Conservation (phyloP, 2,329 filamentous ascomycete genomes). For the Penicillium corylophilum region DNA sequence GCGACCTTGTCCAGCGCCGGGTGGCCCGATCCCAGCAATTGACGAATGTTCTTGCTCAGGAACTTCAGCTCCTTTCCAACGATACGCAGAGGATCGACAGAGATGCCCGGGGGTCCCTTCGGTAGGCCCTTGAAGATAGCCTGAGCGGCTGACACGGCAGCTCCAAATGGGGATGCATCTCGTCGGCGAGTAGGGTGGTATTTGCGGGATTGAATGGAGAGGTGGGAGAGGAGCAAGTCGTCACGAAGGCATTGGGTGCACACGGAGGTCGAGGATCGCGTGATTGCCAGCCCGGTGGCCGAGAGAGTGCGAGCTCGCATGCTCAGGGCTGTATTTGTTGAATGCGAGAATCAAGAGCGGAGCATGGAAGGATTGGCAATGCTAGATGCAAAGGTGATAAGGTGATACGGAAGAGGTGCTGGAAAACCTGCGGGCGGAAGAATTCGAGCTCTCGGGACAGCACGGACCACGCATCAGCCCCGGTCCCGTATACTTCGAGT, state of each 20-base stretch:
- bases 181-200: constrained; percentile 42
- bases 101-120: constrained; percentile 55
- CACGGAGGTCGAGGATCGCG: constrained; percentile 35
- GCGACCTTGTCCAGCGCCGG: constrained; percentile 91
- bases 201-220: constrained; percentile 33
- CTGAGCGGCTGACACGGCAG: constrained; percentile 54
- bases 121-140: constrained; percentile 46
- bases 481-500: background rate
- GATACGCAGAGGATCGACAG: constrained; percentile 81
- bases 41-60: constrained; percentile 86
- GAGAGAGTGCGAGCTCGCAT: constrained; percentile 41
- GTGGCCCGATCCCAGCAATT: constrained; percentile 90
- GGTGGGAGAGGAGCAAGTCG: constrained; percentile 29
- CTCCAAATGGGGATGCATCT: constrained; percentile 43
- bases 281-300: constrained; percentile 38
- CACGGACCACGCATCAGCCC: constrained; percentile 22
- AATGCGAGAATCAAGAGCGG: background rate
- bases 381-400: constrained; percentile 5
- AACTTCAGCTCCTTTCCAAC: constrained; percentile 98
- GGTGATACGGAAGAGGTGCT: background rate
- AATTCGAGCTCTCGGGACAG: constrained; percentile 29
- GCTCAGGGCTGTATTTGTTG: constrained; percentile 20
- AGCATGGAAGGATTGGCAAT: constrained; percentile 11
- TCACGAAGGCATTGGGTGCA: constrained; percentile 44
- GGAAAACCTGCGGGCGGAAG: constrained; percentile 19